phyloP scores from a whole-genome alignment of 192 early-diverging fungal genomes.

The Glomus cerebriforme region DNA sequence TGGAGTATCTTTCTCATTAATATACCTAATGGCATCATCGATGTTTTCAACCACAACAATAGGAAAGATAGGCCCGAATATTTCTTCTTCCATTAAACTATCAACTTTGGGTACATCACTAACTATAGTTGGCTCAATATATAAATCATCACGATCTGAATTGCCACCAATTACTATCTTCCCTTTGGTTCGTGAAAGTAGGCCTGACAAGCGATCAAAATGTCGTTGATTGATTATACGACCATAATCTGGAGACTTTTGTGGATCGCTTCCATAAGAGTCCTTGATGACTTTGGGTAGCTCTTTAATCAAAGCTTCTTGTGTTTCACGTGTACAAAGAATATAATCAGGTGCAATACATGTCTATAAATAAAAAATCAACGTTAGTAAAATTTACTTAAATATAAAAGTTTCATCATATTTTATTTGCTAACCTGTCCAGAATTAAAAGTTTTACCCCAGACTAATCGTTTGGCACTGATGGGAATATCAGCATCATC shows the following conservation, averaged over 20 bases:
- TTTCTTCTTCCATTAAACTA: conserved; percentile 76
- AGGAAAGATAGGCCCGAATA: conserved; percentile 93
- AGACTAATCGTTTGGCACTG: conserved; percentile 72
- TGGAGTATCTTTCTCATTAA: conserved; percentile 71
- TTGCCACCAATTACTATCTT: conserved; percentile 64
- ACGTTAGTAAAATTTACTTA: conserved; percentile 3
- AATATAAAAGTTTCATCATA: conserved; percentile 2
- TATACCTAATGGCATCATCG: conserved; percentile 62
- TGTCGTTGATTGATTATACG: conserved; percentile 67
- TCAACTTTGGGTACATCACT: conserved; percentile 64
- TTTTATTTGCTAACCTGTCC: conserved; percentile 65
- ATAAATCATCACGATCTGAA: conserved; percentile 60
- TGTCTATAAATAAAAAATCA: conserved; percentile 48
- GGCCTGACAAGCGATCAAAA: conserved; percentile 56
- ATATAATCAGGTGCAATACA: conserved; percentile 82
- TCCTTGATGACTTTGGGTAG: conserved; percentile 42
- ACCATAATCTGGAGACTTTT: conserved; percentile 48
- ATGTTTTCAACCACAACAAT: conserved; percentile 67
- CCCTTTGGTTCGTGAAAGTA: conserved; percentile 57
- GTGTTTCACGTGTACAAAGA: conserved; percentile 51
- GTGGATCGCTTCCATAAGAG: conserved; percentile 47
- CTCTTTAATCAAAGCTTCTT: conserved; percentile 51
- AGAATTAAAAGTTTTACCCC: conserved; percentile 82
- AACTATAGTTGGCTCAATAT: conserved; percentile 84
- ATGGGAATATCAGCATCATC: conserved; percentile 63